phyloP scores from a whole-genome alignment of 257 asterid genomes.

The Salvia rosmarinus region DNA sequence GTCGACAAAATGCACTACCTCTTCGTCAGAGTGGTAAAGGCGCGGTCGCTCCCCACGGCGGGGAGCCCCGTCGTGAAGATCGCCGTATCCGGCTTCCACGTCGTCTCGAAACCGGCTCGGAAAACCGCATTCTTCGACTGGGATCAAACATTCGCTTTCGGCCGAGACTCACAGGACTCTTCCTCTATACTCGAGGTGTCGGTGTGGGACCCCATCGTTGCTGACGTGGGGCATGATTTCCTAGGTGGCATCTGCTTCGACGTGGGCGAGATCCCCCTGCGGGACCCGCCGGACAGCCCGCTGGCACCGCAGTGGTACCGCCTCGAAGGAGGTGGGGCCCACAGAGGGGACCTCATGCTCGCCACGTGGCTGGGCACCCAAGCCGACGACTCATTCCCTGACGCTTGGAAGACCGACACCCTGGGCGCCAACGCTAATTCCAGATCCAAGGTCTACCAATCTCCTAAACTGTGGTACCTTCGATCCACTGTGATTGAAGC shows the following conservation, averaged over 20 bases:
- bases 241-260: constrained; percentile 91
- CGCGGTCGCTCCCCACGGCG: constrained; percentile 72
- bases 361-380: constrained; percentile 96
- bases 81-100: constrained; percentile 66
- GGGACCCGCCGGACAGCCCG: constrained; percentile 93
- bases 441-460: constrained; percentile 73
- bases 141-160: constrained; percentile 87
- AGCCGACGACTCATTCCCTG: constrained; percentile 87
- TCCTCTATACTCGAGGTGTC: constrained; percentile 74
- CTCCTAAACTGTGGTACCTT: constrained; percentile 86
- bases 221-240: constrained; percentile 63
- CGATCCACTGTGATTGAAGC: constrained; percentile 77
- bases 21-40: constrained; percentile 73
- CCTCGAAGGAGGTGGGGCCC: constrained; percentile 89
- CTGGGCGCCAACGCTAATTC: constrained; percentile 55
- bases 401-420: constrained; percentile 86
- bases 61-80: constrained; percentile 76
- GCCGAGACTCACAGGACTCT: constrained; percentile 62
- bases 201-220: constrained; percentile 65
- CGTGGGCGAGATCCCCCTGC: constrained; percentile 73
- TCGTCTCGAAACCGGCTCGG: constrained; percentile 72
- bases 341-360: constrained; percentile 83
- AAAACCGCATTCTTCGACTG: constrained; percentile 66
- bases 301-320: constrained; percentile 95
- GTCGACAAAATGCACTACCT: constrained; percentile 91